Base-by-base conservation (phyloP, 345 rosid species). In the Linum trigynum region DNA sequence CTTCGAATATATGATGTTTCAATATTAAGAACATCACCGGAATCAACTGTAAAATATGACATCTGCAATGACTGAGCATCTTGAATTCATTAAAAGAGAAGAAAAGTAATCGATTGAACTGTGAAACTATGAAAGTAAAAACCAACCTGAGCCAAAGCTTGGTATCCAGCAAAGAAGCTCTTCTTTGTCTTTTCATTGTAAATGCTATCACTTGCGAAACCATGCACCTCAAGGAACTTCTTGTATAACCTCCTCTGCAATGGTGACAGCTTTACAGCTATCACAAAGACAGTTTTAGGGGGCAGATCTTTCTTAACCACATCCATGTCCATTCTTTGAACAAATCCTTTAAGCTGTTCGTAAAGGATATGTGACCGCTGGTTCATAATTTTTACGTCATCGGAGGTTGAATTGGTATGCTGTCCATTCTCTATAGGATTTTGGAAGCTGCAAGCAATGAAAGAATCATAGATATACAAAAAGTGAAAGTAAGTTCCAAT, bases 401-500 rank as follows among this genome's bases (percentile, higher is more conserved):
- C 85, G 1, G 85, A 80, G 7, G 95, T 95, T 65, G 99, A 91
- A 80, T 95, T 95, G 69, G 97, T 89, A 77, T 91, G 97, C 75
- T 95, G 99, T 59, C 99, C 99, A 67, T 85, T 91, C 81, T 91
- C 96, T 68, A 95, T 95, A 61, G 99, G 99, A 77, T 95, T 91
- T 74, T 95, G 99, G 77, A 91, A 95, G 66, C 99, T 95, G 89
- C 78, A 83, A 15, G 57, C 14, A 71, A 70, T 55, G 59, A 43
- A 65, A 75, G 68, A 57, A 45, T 65, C 36, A 67, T 60, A 70
- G 7, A 14, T 63, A 41, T 16, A 65, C 69, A 35, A 60, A 23
- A 55, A 53, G 59, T 66, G 42, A 59, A 59, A 4, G 70, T 37
- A 48, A 48, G 39, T 32, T 32, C 38, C 67, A 62, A 72, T 51